Evolutionary conservation across 371 early-diverging fungal genomes (phyloP).

Genomic region (Lichtheimia ramosa): DNA sequence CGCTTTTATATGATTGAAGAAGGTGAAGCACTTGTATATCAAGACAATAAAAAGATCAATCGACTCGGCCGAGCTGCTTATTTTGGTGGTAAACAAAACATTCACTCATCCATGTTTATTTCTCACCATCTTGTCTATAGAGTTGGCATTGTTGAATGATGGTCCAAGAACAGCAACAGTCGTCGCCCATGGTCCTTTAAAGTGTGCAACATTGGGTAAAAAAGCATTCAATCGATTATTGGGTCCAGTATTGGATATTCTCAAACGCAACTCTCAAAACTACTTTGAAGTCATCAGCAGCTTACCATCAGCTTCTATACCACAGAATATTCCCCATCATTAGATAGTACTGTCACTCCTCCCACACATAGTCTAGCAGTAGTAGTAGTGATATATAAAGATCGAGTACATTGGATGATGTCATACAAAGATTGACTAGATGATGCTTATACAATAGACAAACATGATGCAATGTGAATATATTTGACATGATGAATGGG

Average conservation of each 20-base stretch:
- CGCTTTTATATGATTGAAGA: conserved; percentile 80
- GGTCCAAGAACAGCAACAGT: conserved; percentile 92
- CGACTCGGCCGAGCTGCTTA: conserved; percentile 81
- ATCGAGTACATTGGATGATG: too few relatives aligned
- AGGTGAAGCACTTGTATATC: conserved; percentile 71
- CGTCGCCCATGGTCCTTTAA: conserved; percentile 80
- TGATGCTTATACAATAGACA: too few relatives aligned
- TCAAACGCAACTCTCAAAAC: conserved; percentile 87
- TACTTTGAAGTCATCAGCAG: conserved; percentile 52
- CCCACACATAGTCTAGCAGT: too few relatives aligned
- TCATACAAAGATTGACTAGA: too few relatives aligned
- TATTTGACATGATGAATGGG: too few relatives aligned
- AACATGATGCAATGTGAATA: too few relatives aligned
- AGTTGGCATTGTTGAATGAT: conserved; percentile 90
- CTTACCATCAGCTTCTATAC: too few relatives aligned
- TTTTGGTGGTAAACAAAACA: conserved; percentile 72
- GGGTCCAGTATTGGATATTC: conserved; percentile 90
- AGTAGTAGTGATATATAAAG: too few relatives aligned
- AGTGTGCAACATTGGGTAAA: conserved; percentile 90
- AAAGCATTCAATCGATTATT: conserved; percentile 90
- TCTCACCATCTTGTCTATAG: conserved; percentile 20
- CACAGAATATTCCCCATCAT: too few relatives aligned
- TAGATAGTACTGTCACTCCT: too few relatives aligned
- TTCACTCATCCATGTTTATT: too few relatives aligned
- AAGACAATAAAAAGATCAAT: conserved; percentile 75